Evolutionary conservation across 495 filamentous ascomycete species (phyloP).

Genomic region (Penicillium coffeae): DNA sequence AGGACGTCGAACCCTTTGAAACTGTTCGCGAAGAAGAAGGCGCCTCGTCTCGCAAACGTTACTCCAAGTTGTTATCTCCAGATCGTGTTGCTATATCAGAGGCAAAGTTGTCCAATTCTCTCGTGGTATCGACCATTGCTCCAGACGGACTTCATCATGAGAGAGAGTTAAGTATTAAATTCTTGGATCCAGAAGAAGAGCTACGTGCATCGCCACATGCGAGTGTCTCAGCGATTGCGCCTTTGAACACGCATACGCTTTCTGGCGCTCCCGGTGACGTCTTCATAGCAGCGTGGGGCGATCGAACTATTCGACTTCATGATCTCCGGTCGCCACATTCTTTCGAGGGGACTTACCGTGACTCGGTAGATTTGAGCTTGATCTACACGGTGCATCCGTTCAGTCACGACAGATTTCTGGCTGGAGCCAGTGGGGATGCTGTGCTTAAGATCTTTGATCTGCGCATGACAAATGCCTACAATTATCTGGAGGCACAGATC

Average conservation of each 20-base stretch:
- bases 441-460: constrained; percentile 65
- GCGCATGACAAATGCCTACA: constrained; percentile 50
- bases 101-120: constrained; percentile 39
- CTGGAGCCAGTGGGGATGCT: constrained; percentile 52
- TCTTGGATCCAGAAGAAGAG: constrained; percentile 21
- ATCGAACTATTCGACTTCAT: constrained; percentile 61
- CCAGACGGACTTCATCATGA: constrained; percentile 33
- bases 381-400: constrained; percentile 59
- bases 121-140: constrained; percentile 48
- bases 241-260: constrained; percentile 37
- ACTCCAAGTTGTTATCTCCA: constrained; percentile 50
- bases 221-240: constrained; percentile 49
- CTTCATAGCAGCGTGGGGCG: constrained; percentile 61
- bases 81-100: constrained; percentile 48
- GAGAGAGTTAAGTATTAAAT: constrained; percentile 31
- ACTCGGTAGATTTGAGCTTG: constrained; percentile 52
- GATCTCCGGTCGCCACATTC: constrained; percentile 55
- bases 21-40: constrained; percentile 27
- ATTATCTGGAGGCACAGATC: constrained; percentile 28
- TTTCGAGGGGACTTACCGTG: constrained; percentile 48
- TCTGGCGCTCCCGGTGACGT: constrained; percentile 39
- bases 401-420: constrained; percentile 53
- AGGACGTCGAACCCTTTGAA: constrained; percentile 36
- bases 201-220: constrained; percentile 20
- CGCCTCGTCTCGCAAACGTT: constrained; percentile 32